Percentiles rank a stretch among this genome's conserved stretches.
These are phyloP conservation scores for Dryas integrifolia DNA, from an alignment of 331 rosid genomes.

Conservation along the genomic window DNA sequence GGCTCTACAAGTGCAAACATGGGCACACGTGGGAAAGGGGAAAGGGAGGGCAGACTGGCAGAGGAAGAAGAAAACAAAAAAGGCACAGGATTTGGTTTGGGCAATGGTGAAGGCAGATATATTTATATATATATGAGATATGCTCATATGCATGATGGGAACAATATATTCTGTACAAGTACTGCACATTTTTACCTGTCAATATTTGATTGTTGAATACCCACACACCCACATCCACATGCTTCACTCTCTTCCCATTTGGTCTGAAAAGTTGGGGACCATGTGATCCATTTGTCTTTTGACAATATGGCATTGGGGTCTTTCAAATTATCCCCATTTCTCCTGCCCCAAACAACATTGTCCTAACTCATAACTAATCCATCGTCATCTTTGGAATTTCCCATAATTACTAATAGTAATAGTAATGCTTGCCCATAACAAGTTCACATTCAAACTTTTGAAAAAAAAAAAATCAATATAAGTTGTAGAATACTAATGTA, in stretches of 20 bases:
- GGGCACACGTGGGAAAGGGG: slow-evolving; percentile 42
- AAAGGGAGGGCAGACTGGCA: slow-evolving; percentile 19
- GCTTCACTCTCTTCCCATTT: slow-evolving; percentile 19
- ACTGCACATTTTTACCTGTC: slow-evolving; percentile 34
- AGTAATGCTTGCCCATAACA: no score
- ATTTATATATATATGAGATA: slow-evolving; percentile 8
- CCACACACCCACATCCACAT: neutral
- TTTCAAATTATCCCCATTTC: neutral
- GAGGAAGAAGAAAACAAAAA: slow-evolving; percentile 10
- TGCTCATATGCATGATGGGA: slow-evolving; percentile 30
- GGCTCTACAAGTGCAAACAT: slow-evolving; percentile 54
- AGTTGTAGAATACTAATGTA: no score
- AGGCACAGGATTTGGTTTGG: slow-evolving; percentile 19
- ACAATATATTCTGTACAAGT: slow-evolving; percentile 37
- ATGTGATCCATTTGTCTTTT: slow-evolving; percentile 39
- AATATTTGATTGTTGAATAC: slow-evolving; percentile 18
- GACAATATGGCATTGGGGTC: neutral
- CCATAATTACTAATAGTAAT: no score
- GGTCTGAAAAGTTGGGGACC: slow-evolving; percentile 49
- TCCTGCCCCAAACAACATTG: slow-evolving; percentile 5
- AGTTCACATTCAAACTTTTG: no score
- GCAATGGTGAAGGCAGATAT: slow-evolving; percentile 20
- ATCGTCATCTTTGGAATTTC: neutral
- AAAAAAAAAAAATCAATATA: no score
- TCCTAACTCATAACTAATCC: slow-evolving; percentile 26